Evolutionary conservation across 306 rosid species (phyloP), one percentile per base, ranked within the genome.

Genomic region (Coriaria nepalensis): DNA sequence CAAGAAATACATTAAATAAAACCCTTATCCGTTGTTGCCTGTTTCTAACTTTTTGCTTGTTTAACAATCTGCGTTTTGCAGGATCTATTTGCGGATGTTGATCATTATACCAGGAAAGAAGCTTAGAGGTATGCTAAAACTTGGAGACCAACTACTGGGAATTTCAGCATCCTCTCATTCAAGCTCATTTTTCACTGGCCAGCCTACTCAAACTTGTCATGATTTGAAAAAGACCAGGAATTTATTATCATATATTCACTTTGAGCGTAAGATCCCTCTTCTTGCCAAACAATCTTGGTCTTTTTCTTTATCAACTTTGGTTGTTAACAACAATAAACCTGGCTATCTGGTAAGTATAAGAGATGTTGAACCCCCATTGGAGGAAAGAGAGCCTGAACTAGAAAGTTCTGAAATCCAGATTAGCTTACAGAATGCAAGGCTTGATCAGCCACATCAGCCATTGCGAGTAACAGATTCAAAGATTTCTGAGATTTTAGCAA

Each of bases 271-370:
- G 55, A 61, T 37, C 50, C 82, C 82, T 9, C 74, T 84, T 53
- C 87, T 81, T 47, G 87, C 79, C 55, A 81, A 84, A 67, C 97
- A 88, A 46, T 78, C 82, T 62, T 88, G 97, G 97, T 88, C 90
- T 52, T 53, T 88, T 73, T 78, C 97, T 20, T 68, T 90, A 32
- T 74, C 94, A 59, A 77, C 69, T 74, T 68, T 81, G 41, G 79
- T 69, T 35, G 42, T 68, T 56, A 78, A 69, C 50, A 60, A 43
- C 55, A 63, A 45, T 43, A 74, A 69, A 38, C 70, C 90, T 40
- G 68, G 67, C 57, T 64, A 76, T 66, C 57, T 78, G 7, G 92
- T 64, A 60, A 75, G 73, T 55, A 63, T 81, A 60, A 75, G 62
- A 68, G 84, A 84, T 64, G 52, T 45, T 9, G 83, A 84, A 60